Conservation (phyloP, 768 basidiomycete genomes). For the Trametes maxima region DNA sequence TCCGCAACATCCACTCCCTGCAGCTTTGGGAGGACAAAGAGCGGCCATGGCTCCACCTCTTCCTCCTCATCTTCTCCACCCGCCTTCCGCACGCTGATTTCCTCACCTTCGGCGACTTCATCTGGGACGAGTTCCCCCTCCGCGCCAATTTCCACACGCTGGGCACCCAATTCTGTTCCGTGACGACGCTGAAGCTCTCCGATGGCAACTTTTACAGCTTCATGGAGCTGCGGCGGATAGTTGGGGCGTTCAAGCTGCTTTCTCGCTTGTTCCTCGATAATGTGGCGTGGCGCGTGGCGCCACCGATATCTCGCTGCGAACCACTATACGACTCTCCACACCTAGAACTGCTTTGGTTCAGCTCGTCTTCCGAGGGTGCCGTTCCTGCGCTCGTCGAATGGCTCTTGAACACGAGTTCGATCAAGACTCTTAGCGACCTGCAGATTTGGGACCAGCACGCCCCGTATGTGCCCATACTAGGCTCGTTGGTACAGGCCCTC, state of each 20-base stretch:
- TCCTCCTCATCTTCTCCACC: neutral
- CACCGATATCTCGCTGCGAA: neutral
- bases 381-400: conserved; percentile 9
- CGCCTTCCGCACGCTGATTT: neutral
- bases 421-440: conserved; percentile 7
- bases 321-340: neutral
- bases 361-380: neutral
- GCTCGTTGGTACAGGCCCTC: neutral
- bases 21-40: conserved; percentile 10
- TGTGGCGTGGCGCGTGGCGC: neutral
- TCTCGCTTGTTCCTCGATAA: neutral
- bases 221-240: conserved; percentile 6
- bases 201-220: conserved; percentile 11
- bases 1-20: conserved; percentile 4
- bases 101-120: neutral
- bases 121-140: conserved; percentile 1
- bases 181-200: conserved; percentile 4
- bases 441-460: neutral
- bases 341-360: conserved; percentile 12
- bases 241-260: conserved; percentile 4
- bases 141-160: neutral
- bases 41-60: conserved; percentile 15
- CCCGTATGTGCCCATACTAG: neutral
- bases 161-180: neutral
- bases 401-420: conserved; percentile 1